Percentiles rank a stretch among this genome's conserved stretches.
These are phyloP conservation scores for Cyberlindnera xishuangbannaensis DNA, from an alignment of 805 yeast genomes.

Conservation along the genomic window DNA sequence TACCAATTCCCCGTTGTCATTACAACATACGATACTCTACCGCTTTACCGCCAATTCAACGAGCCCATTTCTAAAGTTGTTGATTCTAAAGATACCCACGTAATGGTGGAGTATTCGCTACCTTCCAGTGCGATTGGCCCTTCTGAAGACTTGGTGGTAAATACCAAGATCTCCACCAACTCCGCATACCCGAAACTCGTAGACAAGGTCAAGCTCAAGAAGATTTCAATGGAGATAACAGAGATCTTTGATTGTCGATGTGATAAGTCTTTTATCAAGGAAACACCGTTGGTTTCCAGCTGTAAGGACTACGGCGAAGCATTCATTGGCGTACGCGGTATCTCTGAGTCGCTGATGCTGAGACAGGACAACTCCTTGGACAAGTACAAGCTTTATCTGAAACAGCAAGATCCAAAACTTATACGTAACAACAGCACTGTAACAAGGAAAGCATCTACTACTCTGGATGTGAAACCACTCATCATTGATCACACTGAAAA, in stretches of 20 bases:
- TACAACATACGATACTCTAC: conserved; percentile 51
- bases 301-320: conserved; percentile 7
- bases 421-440: conserved; percentile 18
- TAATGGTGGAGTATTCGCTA: conserved; percentile 39
- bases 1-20: conserved; percentile 45
- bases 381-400: conserved; percentile 26
- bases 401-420: conserved; percentile 28
- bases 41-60: conserved; percentile 48
- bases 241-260: conserved; percentile 42
- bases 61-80: conserved; percentile 42
- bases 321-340: conserved; percentile 14
- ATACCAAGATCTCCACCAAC: conserved; percentile 34
- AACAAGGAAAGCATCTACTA: conserved; percentile 9
- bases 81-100: conserved; percentile 43
- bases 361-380: conserved; percentile 21
- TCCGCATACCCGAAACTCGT: conserved; percentile 8
- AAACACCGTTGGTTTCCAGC: conserved; percentile 31
- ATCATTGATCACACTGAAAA: conserved; percentile 18
- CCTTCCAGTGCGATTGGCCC: conserved; percentile 57
- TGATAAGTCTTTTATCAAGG: conserved; percentile 39
- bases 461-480: conserved; percentile 25
- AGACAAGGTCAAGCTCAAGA: conserved; percentile 35
- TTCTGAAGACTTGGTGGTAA: conserved; percentile 39
- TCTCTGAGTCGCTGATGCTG: conserved; percentile 17
- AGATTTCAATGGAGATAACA: conserved; percentile 41